Conservation (phyloP, 495 filamentous ascomycete genomes). For the Daldinia childiae region DNA sequence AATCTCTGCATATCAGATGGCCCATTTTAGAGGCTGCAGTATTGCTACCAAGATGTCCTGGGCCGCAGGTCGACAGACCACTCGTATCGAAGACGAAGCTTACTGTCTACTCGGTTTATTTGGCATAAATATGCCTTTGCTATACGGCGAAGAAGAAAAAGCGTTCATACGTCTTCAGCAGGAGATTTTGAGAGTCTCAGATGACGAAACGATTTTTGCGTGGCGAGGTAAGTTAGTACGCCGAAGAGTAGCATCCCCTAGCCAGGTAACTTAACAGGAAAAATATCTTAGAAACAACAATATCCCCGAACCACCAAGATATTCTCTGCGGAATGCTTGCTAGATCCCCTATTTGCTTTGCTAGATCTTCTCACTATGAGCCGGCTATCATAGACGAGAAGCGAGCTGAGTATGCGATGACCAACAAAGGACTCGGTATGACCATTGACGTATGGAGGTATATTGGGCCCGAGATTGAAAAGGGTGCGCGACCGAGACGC, state of each 20-base stretch:
- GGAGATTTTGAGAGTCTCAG: slow-evolving; percentile 38
- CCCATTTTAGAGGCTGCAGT: neutral
- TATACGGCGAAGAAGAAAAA: slow-evolving; percentile 48
- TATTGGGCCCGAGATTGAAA: neutral
- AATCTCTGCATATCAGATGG: slow-evolving; percentile 28
- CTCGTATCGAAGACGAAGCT: slow-evolving; percentile 41
- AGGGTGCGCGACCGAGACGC: neutral
- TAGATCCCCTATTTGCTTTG: neutral
- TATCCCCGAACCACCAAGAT: neutral
- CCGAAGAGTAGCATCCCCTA: neutral
- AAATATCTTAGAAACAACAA: no score
- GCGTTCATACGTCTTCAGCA: slow-evolving; percentile 43
- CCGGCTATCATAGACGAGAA: neutral
- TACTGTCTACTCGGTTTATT: slow-evolving; percentile 49
- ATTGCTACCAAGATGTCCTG: slow-evolving; percentile 46
- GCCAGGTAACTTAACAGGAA: no score
- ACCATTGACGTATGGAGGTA: neutral
- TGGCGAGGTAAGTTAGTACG: neutral
- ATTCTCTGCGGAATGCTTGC: neutral
- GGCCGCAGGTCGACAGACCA: slow-evolving; percentile 42
- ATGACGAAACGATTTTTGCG: neutral
- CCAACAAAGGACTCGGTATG: neutral
- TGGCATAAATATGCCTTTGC: slow-evolving; percentile 45
- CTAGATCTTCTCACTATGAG: neutral
- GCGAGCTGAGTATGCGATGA: neutral